Evolutionary conservation across 139 green algal species (phyloP), one percentile per base, ranked within the genome.

Genomic region (Ulvella scutata): DNA sequence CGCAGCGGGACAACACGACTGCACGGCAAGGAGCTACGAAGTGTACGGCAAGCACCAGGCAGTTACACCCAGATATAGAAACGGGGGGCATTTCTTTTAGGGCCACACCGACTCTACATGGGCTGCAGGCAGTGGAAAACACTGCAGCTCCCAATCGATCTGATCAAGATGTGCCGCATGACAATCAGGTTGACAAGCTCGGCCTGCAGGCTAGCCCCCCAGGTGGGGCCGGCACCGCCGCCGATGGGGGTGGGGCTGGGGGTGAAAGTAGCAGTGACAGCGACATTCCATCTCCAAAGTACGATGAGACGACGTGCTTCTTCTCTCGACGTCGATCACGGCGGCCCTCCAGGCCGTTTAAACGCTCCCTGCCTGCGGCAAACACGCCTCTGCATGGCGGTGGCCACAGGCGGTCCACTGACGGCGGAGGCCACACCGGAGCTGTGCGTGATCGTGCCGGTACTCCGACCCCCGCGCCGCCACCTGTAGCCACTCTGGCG

Each of bases 231-330:
- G 40, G 31, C 76, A 38, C 73, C 62, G 31, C 3, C 34, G 67
- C 26, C 43, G 40, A 31, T 36, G 40, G 40, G 21, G 72, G 43
- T n/a, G n/a, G n/a, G n/a, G n/a, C n/a, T n/a, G n/a, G n/a, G 21
- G 73, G 4, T 28, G 60, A 38, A 2, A 1, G 21, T 43, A 79
- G 38, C 28, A 33, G 81, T 9, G 76, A 78, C 43, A 78, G 80
- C n/a, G 81, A 80, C 29, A 79, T 84, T 2, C 62, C 90, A 2
- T 97, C 92, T 3, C 93, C 93, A 20, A 98, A 98, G 82, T 98
- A 97, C 76, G 91, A 97, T 43, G 91, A 98, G 83, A 74, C 80
- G 37, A 86, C 80, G 6, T 90, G 80, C 74, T 96, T 92, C 76
- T 90, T 87, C 51, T 86, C 77, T 82, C 61, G 21, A 78, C 78